These are phyloP conservation scores for Xylaria sp. DNA, from an alignment of 2,329 filamentous ascomycete species.

Conservation along the genomic window DNA sequence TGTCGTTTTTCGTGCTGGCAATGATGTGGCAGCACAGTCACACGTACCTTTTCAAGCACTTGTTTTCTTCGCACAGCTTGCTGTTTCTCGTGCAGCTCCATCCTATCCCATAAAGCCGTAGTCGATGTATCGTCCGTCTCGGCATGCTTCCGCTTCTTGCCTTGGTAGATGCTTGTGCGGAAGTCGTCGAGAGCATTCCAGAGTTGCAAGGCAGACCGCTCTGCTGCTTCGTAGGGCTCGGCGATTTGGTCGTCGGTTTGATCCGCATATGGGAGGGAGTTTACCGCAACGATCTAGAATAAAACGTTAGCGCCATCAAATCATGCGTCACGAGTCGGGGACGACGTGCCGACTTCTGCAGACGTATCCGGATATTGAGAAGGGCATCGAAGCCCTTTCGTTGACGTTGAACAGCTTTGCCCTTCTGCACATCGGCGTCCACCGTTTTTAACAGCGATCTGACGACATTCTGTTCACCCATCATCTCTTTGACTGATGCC, in stretches of 20 bases:
- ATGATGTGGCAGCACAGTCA: not conserved
- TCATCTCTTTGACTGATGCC: slow-evolving; percentile 70
- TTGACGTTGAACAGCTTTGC: slow-evolving; percentile 83
- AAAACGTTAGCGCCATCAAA: not conserved
- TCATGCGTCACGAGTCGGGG: not conserved
- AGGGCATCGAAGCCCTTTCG: slow-evolving; percentile 85
- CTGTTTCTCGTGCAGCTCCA: slow-evolving; percentile 68
- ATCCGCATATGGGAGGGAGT: slow-evolving; percentile 66
- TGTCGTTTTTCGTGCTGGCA: not conserved
- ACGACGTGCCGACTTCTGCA: slow-evolving; percentile 74
- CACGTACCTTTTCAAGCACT: slow-evolving; percentile 66
- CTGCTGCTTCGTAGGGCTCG: slow-evolving; percentile 72
- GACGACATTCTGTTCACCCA: slow-evolving; percentile 70
- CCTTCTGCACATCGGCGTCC: slow-evolving; percentile 82
- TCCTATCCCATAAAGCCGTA: slow-evolving; percentile 73
- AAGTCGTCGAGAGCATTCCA: slow-evolving; percentile 81
- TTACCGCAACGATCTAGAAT: slow-evolving; percentile 69
- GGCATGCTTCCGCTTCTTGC: slow-evolving; percentile 66
- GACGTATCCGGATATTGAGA: slow-evolving; percentile 85
- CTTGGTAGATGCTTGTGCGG: slow-evolving; percentile 63
- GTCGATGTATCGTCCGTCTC: slow-evolving; percentile 62
- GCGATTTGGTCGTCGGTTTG: slow-evolving; percentile 52
- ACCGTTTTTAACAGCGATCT: slow-evolving; percentile 67
- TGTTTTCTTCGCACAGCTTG: slow-evolving; percentile 67
- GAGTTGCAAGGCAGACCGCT: slow-evolving; percentile 82